These are phyloP conservation scores for Scedosporium apiospermum DNA, from an alignment of 2,329 filamentous ascomycete genomes.

Conservation along the genomic window DNA sequence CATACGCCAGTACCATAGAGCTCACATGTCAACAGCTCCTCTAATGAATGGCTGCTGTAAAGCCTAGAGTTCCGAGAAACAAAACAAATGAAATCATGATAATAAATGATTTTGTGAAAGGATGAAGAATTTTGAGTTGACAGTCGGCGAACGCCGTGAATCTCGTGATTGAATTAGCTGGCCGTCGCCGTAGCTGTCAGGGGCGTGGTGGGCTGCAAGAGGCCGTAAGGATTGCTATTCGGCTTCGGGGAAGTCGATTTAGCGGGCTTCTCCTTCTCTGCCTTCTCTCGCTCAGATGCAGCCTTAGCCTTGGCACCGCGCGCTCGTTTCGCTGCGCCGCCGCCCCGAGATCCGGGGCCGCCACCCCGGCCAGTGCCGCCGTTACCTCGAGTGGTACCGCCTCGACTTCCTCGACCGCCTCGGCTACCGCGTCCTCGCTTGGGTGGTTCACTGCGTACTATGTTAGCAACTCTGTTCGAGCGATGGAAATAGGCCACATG, in stretches of 20 bases:
- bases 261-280: constrained; percentile 4
- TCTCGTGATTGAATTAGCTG: not conserved
- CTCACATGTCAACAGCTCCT: not conserved
- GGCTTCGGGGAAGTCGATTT: not conserved
- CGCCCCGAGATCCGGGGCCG: constrained; percentile 64
- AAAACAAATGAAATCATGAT: not conserved
- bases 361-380: constrained; percentile 20
- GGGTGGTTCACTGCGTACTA: constrained; percentile 48
- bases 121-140: too few relatives aligned
- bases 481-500: constrained; percentile 1
- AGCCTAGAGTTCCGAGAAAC: too few relatives aligned
- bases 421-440: constrained; percentile 54
- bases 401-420: constrained; percentile 35
- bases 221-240: constrained; percentile 6
- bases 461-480: constrained; percentile 21
- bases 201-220: constrained; percentile 4
- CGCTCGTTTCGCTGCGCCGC: constrained; percentile 18
- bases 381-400: constrained; percentile 30
- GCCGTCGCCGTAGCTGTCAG: not conserved
- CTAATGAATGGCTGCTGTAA: not conserved
- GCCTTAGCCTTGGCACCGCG: constrained; percentile 3
- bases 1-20: not conserved
- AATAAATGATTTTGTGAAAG: not conserved
- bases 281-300: constrained; percentile 5
- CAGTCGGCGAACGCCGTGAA: too few relatives aligned